Base-by-base conservation (phyloP, 2,329 filamentous ascomycete genomes). In the Venturia asperata region DNA sequence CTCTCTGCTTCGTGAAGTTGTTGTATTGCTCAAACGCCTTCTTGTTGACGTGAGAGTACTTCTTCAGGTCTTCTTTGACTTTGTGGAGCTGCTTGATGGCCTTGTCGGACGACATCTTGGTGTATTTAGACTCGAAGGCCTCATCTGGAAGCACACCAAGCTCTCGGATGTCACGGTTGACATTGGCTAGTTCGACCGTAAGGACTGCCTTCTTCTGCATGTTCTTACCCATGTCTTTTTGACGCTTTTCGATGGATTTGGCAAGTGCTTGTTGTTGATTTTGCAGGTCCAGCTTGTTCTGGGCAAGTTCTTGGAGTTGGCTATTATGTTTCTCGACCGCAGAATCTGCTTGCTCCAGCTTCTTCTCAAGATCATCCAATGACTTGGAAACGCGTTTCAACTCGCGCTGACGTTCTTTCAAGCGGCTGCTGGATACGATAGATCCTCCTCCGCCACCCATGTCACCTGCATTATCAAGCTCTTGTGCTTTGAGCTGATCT, bases 1-100 rank as follows among this genome's bases (percentile, higher is more conserved):
- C 92, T 66, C 95, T 89, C 77, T 97, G 91, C 62, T 87, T 89
- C 9, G 93, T 97, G 75, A 97, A 99, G 78, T 88, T 96, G 79
- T 93, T 95, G 80, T 97, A 99, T 76, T 99, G 94, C 77, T 99
- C 95, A 74, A 97, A 96, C 0, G 94, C 94, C 79, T 99, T 97
- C 80, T 97, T 99, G 84, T 99, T 99, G 78, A 99, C 92, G 72
- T 97, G 91, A 65, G 92, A 91, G 79, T 94, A 97, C 75, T 97
- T 96, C 79, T 97, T 97, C 64, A 97, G 82, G 0, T 90, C 87
- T 70, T 96, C 91, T 68, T 96, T 95, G 72, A 93, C 91, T 72
- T 92, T 95, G 78, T 94, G 92, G 30, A 97, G 85, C 65, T 88
- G 87, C 72, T 83, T 84, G 64, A 83, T 82, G 64, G 73, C 77